Evolutionary conservation across 1,284 basidiomycete genomes (phyloP), one percentile per base, ranked within the genome.

Genomic region (Chalciporus sp.): DNA sequence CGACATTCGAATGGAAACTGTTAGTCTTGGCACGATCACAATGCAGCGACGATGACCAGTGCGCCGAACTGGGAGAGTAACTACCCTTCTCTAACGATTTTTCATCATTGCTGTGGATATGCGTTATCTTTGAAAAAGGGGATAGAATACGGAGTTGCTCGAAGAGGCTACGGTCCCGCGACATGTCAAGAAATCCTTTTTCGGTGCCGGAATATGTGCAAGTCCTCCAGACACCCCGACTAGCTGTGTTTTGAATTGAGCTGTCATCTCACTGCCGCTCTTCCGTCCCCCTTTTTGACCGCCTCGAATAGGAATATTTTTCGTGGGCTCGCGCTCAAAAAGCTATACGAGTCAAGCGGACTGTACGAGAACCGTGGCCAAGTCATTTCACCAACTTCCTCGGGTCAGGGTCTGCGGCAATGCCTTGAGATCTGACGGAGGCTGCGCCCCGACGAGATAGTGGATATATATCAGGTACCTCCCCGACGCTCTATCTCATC

Each of bases 381-480:
- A 56, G 54, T 61, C 63, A 48, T 52, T 27, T 48, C 2, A n/a
- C 45, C 23, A 3, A 33, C 41, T 35, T 29, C 27, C 39, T 33
- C n/a, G 4, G 26, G 23, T 46, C 52, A 56, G 56, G 61, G 42
- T 48, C 64, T 17, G 53, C 64, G 64, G 64, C 67, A 55, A 64
- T 69, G 64, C 65, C 17, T 58, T 17, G 51, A 46, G 57, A 57
- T 33, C 26, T 47, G 28, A 49, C 43, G 55, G 56, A 63, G 67
- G 64, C 66, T 56, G 66, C 63, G 63, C 51, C 51, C 52, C 58
- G 60, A 63, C 62, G 54, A 51, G 40, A 56, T 42, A 37, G 29
- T 8, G 37, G 35, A 23, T 56, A 65, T 64, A 67, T 64, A 64
- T 42, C 44, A n/a, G 17, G 14, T 37, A 44, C 46, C 17, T 29